These are phyloP conservation scores for Tetrahymena elliotti DNA, from an alignment of 73 alveolate species.

Conservation along the genomic window DNA sequence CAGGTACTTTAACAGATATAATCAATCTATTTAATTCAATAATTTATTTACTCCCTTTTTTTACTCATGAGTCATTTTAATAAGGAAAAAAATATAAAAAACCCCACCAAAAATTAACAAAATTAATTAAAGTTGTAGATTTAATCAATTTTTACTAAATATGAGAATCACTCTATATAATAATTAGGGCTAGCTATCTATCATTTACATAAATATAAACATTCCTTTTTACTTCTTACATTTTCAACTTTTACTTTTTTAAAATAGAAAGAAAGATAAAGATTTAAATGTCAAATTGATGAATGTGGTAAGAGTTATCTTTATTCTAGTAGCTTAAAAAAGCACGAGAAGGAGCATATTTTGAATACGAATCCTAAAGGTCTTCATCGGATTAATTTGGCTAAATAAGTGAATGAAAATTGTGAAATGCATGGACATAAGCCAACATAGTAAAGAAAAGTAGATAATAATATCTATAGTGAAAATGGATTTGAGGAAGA, in stretches of 20 bases:
- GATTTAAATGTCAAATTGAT: neutral
- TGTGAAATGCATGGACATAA: neutral
- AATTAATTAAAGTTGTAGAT: too few species aligned
- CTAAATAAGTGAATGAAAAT: neutral
- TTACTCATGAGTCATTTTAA: too few species aligned
- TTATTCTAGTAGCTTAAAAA: constrained; percentile 24
- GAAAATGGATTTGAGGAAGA: neutral
- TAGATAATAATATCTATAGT: neutral
- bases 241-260: neutral
- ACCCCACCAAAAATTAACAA: neutral
- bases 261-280: constrained; percentile 3
- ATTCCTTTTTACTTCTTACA: neutral
- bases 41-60: too few species aligned
- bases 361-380: neutral
- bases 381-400: neutral
- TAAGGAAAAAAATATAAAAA: too few species aligned
- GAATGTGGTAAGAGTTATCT: constrained; percentile 38
- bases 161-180: too few species aligned
- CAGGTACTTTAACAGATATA: neutral
- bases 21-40: too few species aligned
- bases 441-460: neutral
- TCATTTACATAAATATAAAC: neutral
- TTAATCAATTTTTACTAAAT: too few species aligned
- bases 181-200: too few species aligned
- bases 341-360: constrained; percentile 16